Evolutionary conservation across 139 green algal species (phyloP).

Genomic region (Chlorella sp.): DNA sequence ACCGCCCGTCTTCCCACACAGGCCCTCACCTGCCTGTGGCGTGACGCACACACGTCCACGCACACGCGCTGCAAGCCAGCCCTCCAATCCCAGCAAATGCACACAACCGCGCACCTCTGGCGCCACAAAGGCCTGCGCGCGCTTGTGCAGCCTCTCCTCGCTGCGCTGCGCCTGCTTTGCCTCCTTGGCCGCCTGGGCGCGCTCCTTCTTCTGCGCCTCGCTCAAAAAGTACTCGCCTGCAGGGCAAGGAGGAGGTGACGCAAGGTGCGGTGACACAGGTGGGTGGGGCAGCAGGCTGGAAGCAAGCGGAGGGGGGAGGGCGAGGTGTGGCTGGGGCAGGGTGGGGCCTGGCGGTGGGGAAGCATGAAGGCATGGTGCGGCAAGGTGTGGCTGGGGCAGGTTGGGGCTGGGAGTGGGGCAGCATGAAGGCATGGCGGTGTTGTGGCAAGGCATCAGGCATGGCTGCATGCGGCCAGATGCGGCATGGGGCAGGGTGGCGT

Average conservation of each 20-base stretch:
- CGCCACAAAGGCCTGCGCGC: constrained; percentile 78
- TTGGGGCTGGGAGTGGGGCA: too few species aligned
- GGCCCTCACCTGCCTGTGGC: too few species aligned
- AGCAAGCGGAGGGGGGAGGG: neutral
- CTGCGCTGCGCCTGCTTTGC: constrained; percentile 37
- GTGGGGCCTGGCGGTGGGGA: neutral
- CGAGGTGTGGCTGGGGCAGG: neutral
- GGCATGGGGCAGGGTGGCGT: too few species aligned
- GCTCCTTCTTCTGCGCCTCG: constrained; percentile 60
- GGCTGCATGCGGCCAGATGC: too few species aligned
- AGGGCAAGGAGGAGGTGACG: neutral
- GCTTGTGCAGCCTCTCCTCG: constrained; percentile 52
- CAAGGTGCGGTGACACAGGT: neutral
- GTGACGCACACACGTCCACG: too few species aligned
- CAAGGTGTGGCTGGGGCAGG: neutral
- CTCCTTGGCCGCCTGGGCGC: constrained; percentile 22
- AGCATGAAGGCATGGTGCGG: neutral
- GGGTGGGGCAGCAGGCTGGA: neutral
- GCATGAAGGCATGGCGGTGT: too few species aligned
- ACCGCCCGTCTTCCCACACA: too few species aligned
- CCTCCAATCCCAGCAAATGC: too few species aligned
- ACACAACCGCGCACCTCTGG: too few species aligned
- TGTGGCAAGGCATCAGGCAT: too few species aligned
- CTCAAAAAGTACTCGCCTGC: constrained; percentile 91
- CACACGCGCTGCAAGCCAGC: too few species aligned